A percentile compares a stretch with the other conserved stretches of the same genome.
Conservation (phyloP, 495 filamentous ascomycete genomes). For the Terfezia claveryi region DNA sequence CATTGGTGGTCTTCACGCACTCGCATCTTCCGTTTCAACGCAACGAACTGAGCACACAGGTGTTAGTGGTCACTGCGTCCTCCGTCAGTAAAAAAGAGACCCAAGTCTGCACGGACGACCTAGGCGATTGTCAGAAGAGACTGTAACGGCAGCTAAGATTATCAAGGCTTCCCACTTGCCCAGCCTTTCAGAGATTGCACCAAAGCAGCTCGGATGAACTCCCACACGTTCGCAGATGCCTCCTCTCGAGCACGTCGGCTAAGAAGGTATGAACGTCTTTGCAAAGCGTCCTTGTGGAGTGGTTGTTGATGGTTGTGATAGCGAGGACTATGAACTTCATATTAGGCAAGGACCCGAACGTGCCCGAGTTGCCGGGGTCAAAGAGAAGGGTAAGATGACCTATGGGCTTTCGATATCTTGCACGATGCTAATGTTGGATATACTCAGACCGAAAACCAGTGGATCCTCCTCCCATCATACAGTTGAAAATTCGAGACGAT, state of each 20-base stretch:
- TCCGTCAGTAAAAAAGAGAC: too few relatives aligned
- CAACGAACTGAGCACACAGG: neutral
- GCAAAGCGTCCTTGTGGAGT: neutral
- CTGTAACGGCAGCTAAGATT: neutral
- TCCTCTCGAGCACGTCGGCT: slow-evolving; percentile 20
- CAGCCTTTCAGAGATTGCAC: neutral
- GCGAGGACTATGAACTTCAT: slow-evolving; percentile 35
- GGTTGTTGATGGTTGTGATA: slow-evolving; percentile 3
- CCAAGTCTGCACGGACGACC: too few relatives aligned
- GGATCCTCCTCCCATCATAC: slow-evolving; percentile 76
- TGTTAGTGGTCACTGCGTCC: too few relatives aligned
- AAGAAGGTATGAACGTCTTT: slow-evolving; percentile 11
- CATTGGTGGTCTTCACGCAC: neutral
- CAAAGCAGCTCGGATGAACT: slow-evolving; percentile 12
- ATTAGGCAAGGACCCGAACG: slow-evolving; percentile 45
- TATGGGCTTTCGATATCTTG: too few relatives aligned
- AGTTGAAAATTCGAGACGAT: slow-evolving; percentile 48
- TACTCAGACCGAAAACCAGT: slow-evolving; percentile 69
- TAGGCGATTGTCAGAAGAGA: too few relatives aligned
- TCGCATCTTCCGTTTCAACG: neutral
- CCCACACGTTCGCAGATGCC: slow-evolving; percentile 20
- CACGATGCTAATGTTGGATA: slow-evolving; percentile 5
- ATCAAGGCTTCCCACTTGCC: too few relatives aligned
- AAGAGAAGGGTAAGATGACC: slow-evolving; percentile 37
- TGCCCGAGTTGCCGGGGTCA: slow-evolving; percentile 47